Evolutionary conservation across 2,329 filamentous ascomycete species (phyloP).

Genomic region (Elsinoe australis): DNA sequence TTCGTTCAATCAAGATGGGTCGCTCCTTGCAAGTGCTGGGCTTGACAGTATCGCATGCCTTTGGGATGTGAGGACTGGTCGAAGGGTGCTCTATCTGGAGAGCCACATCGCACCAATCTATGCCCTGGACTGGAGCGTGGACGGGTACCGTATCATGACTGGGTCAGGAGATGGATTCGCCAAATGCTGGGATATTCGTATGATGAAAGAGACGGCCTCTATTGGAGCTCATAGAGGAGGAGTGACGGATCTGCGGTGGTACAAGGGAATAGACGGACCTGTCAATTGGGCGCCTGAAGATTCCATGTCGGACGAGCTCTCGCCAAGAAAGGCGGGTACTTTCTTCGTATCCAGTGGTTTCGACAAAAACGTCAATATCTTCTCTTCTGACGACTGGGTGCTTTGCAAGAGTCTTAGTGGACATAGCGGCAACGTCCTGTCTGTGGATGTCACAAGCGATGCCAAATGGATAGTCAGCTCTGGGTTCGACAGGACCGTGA

Average conservation of each 20-base stretch:
- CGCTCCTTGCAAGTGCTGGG: constrained; percentile 82
- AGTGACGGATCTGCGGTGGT: constrained; percentile 90
- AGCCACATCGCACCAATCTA: constrained; percentile 91
- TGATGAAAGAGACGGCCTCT: constrained; percentile 72
- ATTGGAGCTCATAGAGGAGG: constrained; percentile 87
- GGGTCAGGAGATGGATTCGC: constrained; percentile 91
- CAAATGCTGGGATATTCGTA: constrained; percentile 95
- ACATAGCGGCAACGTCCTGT: constrained; percentile 86
- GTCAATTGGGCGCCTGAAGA: constrained; percentile 28
- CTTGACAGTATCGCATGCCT: constrained; percentile 90
- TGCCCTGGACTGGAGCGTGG: constrained; percentile 82
- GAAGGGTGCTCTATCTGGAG: constrained; percentile 93
- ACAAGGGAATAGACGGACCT: constrained; percentile 74
- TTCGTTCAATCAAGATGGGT: constrained; percentile 84
- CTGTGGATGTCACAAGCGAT: constrained; percentile 78
- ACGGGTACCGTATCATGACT: constrained; percentile 87
- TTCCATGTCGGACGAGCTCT: constrained; percentile 28
- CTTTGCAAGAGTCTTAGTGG: constrained; percentile 79
- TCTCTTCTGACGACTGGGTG: constrained; percentile 93
- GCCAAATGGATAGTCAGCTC: constrained; percentile 90
- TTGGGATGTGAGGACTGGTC: constrained; percentile 87
- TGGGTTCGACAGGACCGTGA: constrained; percentile 89
- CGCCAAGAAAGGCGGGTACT: constrained; percentile 77
- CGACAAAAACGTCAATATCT: constrained; percentile 91
- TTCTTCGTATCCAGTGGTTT: constrained; percentile 90